Evolutionary conservation across 805 yeast genomes (phyloP), one percentile per base, ranked within the genome.

Genomic region (Metschnikowia santaceciliae): DNA sequence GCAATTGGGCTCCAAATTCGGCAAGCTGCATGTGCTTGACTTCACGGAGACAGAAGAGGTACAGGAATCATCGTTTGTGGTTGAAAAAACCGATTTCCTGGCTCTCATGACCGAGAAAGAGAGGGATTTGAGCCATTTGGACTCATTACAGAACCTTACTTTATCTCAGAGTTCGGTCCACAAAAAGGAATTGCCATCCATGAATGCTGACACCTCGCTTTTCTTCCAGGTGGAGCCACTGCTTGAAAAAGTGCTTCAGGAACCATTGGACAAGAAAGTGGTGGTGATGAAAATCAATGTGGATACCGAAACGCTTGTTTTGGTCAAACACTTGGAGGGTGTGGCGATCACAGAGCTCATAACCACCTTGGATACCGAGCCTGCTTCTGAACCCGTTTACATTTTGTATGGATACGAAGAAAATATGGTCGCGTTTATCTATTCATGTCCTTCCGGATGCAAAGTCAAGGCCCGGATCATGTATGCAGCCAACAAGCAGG

Each of bases 391-490:
- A 83, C 68, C 88, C 70, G 61, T 61, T 35, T 90, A 82, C 64
- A 80, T 81, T 32, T 56, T 88, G 23, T 78, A 78, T 62, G 76
- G 72, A 45, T 72, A 72, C 54, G 68, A 69, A 1, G 58, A 56
- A 6, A 68, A 64, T 1, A 66, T 73, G 42, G 59, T 61, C 36
- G 80, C 80, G 33, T 90, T 92, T 65, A 80, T 91, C 32, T 89
- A 89, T 64, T 78, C 92, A 6, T 91, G 97, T 67, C 98, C 99
- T 3, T 82, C 95, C 0, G 90, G 91, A 1, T 85, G 96, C 40
- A 84, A 83, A 68, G 94, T 94, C 38, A 87, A 85, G 66, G 94
- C 90, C 47, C 79, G 98, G 60, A 92, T 92, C 97, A 66, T 90
- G 46, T 90, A 90, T 62, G 98, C 99, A 1, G 80, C 96, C 2